Conservation (phyloP, 148 eudicot species). For the Camellia granthamiana region DNA sequence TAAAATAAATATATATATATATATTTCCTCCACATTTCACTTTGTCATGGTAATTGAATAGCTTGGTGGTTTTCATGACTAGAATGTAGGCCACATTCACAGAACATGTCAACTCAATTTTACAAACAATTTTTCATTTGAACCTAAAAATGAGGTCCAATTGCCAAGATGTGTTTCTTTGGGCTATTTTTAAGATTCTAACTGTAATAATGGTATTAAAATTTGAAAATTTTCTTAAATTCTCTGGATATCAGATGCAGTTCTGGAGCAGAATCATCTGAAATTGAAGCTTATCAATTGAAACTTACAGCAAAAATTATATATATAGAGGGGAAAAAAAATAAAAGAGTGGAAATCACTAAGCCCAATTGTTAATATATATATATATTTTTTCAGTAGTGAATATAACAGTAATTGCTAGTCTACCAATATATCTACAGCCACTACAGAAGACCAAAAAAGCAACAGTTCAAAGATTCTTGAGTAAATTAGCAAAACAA, state of each 20-base stretch:
- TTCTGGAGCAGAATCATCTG: not conserved
- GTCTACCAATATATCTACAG: not conserved
- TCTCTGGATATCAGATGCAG: not conserved
- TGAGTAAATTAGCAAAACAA: not conserved
- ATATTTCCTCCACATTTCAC: not conserved
- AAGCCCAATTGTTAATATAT: not conserved
- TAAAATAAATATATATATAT: not conserved
- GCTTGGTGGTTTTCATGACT: not conserved
- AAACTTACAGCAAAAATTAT: not conserved
- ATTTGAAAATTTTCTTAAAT: not conserved
- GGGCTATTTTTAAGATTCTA: not conserved
- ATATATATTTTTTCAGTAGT: not conserved
- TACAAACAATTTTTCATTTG: not conserved
- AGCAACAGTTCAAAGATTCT: slow-evolving; percentile 10
- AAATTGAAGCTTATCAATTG: not conserved
- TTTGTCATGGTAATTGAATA: not conserved
- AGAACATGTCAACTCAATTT: not conserved
- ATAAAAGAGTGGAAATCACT: not conserved
- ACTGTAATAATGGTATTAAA: not conserved
- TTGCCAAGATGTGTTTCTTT: not conserved
- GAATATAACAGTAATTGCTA: not conserved
- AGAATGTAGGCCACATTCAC: not conserved
- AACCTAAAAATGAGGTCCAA: not conserved
- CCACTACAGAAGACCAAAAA: not conserved
- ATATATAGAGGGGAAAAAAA: not conserved